Evolutionary conservation across 768 basidiomycete species (phyloP), one percentile per base, ranked within the genome.

Genomic region (Calocybe gangraenosa): DNA sequence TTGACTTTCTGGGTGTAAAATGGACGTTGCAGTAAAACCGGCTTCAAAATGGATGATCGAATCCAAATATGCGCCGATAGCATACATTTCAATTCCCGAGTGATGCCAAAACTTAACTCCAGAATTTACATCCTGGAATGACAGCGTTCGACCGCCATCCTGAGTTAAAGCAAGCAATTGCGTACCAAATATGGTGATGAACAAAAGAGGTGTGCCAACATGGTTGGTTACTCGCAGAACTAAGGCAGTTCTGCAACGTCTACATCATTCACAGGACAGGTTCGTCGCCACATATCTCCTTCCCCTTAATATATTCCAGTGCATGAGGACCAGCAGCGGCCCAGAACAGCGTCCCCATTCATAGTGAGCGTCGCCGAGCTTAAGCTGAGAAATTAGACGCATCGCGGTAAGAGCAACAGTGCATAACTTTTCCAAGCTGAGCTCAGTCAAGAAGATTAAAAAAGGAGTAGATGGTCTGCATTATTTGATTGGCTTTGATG

Each of bases 1-100:
- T 98, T 1, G 92, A n/a, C n/a, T n/a, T n/a, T n/a, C 85, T 2
- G 96, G 96, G 61, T 99, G 96, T 4, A 96, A 73, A 33, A 96
- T 69, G 20, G 74, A 75, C 3, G 81, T 86, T 14, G 94, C 94
- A 1, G 82, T 85, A 63, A 98, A 98, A 15, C 76, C 81, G 7
- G 78, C 58, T 39, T 92, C 87, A 56, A 99, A 95, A 33, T 81
- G 73, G 38, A 98, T 78, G 2, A n/a, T 79, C 3, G 76, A 71
- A 40, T 83, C 73, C 21, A 89, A 62, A 40, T 75, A 87, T 86
- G 46, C 3, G 41, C n/a, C 23, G 13, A 42, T 11, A n/a, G 39
- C n/a, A n/a, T n/a, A n/a, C n/a, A n/a, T n/a, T n/a, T n/a, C n/a
- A n/a, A n/a, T n/a, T n/a, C n/a, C n/a, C 49, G 59, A 58, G 15